These are phyloP conservation scores for Elasticomyces elasticus DNA, from an alignment of 495 filamentous ascomycete genomes.

Conservation along the genomic window DNA sequence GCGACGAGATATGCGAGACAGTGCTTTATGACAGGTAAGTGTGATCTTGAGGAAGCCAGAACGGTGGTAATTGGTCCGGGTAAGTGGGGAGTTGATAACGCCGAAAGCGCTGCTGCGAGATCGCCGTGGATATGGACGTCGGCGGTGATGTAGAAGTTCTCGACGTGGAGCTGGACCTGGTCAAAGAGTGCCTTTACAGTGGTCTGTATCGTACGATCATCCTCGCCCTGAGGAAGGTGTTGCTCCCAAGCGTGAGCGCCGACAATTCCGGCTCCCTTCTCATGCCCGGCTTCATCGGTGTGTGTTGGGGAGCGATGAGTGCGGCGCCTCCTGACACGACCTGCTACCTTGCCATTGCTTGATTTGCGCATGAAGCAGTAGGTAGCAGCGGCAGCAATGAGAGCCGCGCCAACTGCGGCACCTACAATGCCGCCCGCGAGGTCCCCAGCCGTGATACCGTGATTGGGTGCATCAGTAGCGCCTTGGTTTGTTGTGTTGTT, in stretches of 20 bases:
- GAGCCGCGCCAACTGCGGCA: neutral
- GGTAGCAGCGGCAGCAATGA: neutral
- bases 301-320: neutral
- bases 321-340: neutral
- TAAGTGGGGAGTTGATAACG: neutral
- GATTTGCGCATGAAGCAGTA: neutral
- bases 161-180: conserved; percentile 24
- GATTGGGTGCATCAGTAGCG: neutral
- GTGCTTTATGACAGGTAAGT: conserved; percentile 1
- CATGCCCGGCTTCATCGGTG: neutral
- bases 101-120: neutral
- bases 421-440: conserved; percentile 5
- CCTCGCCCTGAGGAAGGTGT: conserved; percentile 20
- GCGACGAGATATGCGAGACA: conserved; percentile 3
- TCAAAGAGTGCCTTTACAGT: conserved; percentile 18
- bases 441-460: neutral
- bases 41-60: neutral
- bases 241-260: neutral
- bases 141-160: conserved; percentile 23
- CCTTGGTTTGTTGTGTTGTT: neutral
- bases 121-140: neutral
- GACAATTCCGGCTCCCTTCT: neutral
- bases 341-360: neutral
- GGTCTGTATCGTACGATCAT: conserved; percentile 20
- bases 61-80: neutral